Conservation (phyloP, 1,284 basidiomycete genomes). For the Rhodotorula mucilaginosa region DNA sequence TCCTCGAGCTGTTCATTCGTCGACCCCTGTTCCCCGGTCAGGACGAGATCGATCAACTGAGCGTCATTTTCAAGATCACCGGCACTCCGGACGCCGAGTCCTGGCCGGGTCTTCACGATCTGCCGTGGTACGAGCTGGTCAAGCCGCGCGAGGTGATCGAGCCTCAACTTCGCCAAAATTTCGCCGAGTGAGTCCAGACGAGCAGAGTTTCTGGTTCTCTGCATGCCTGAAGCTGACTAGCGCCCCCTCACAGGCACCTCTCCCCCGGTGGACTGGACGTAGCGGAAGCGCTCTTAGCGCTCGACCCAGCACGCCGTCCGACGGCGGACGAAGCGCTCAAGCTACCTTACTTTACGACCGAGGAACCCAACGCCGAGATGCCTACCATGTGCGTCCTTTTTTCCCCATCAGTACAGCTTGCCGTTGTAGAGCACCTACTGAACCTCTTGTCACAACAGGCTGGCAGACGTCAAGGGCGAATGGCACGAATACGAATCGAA, state of each 20-base stretch:
- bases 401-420: neutral
- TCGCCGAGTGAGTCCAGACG: constrained; percentile 63
- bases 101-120: constrained; percentile 76
- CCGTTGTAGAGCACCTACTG: constrained; percentile 23
- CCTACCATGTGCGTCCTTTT: constrained; percentile 70
- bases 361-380: constrained; percentile 68
- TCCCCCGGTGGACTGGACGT: constrained; percentile 64
- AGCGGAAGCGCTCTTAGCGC: constrained; percentile 75
- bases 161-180: constrained; percentile 71
- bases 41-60: constrained; percentile 95
- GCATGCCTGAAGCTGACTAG: neutral
- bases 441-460: constrained; percentile 52
- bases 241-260: constrained; percentile 22
- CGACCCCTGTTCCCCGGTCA: constrained; percentile 94
- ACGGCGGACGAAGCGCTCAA: constrained; percentile 77
- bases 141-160: constrained; percentile 73
- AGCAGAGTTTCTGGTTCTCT: constrained; percentile 8
- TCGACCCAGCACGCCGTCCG: constrained; percentile 74
- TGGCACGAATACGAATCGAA: constrained; percentile 94
- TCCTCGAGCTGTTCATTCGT: constrained; percentile 93
- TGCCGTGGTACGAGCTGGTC: constrained; percentile 99
- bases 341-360: constrained; percentile 75
- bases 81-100: constrained; percentile 80
- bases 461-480: constrained; percentile 76
- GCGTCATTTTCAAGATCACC: constrained; percentile 83